Evolutionary conservation across 129 eudicot genomes (phyloP).

Genomic region (Artemisia argyi): DNA sequence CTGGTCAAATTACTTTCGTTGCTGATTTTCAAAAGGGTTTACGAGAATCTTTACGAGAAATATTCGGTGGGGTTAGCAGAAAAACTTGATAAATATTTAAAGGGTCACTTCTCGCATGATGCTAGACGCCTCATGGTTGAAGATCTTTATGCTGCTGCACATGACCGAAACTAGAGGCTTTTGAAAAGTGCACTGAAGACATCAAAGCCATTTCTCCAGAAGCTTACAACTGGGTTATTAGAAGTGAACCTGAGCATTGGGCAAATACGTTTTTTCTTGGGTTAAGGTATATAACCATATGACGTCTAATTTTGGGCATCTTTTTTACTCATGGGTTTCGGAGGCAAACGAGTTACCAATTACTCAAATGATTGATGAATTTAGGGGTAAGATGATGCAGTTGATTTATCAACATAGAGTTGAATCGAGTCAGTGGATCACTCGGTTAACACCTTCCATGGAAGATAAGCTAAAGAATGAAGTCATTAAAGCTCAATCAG

Average conservation of each 20-base stretch:
- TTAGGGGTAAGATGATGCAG: conserved; percentile 57
- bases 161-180: conserved; percentile 48
- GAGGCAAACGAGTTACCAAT: conserved; percentile 60
- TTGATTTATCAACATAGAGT: conserved; percentile 45
- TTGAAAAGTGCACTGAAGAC: conserved; percentile 51
- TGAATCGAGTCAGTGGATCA: conserved; percentile 48
- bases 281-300: conserved; percentile 48
- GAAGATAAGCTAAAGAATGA: conserved; percentile 55
- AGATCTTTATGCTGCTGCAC: conserved; percentile 56
- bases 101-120: conserved; percentile 57
- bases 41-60: no score
- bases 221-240: conserved; percentile 56
- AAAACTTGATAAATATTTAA: conserved; percentile 50
- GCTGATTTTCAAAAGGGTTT: no score
- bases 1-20: no score
- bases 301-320: conserved; percentile 51
- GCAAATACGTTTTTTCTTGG: conserved; percentile 57
- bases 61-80: conserved; percentile 30
- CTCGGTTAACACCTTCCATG: conserved; percentile 51
- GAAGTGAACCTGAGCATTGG: conserved; percentile 60
- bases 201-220: conserved; percentile 51
- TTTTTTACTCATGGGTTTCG: conserved; percentile 50
- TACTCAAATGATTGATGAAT: conserved; percentile 54
- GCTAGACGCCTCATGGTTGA: conserved; percentile 58
- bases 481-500: conserved; percentile 40